Conservation (phyloP, 2,329 filamentous ascomycete genomes). For the Paraphoma sp. region DNA sequence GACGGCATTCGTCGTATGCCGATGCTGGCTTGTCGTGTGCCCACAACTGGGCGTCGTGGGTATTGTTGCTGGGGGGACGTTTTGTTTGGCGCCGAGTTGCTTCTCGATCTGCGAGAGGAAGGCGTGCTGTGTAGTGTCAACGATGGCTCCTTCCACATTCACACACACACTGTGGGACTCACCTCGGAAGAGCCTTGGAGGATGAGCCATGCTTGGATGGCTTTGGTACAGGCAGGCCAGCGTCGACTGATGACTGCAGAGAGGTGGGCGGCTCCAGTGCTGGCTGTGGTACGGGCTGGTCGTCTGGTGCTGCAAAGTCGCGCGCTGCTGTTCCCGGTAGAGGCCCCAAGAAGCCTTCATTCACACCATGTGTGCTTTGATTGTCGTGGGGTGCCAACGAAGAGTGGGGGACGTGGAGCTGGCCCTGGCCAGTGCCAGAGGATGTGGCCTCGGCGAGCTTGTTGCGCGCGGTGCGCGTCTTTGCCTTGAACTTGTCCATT, state of each 20-base stretch:
- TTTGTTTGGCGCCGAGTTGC: constrained; percentile 33
- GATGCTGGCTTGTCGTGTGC: constrained; percentile 43
- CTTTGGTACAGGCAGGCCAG: constrained; percentile 37
- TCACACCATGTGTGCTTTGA: constrained; percentile 38
- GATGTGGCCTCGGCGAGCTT: constrained; percentile 36
- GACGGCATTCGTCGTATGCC: constrained; percentile 45
- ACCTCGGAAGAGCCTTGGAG: constrained; percentile 28
- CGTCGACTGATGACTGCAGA: constrained; percentile 45
- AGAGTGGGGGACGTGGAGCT: constrained; percentile 37
- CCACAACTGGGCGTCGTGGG: constrained; percentile 28
- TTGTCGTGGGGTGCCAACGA: constrained; percentile 39
- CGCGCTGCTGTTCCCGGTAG: constrained; percentile 38
- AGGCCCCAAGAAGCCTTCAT: constrained; percentile 38
- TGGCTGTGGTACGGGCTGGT: constrained; percentile 26
- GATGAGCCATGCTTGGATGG: constrained; percentile 28
- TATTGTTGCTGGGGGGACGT: constrained; percentile 21
- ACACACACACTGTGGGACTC: constrained; percentile 1
- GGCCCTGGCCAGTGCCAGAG: constrained; percentile 31
- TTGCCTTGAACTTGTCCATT: constrained; percentile 45
- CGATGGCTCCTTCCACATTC: constrained; percentile 8
- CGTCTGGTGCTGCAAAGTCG: constrained; percentile 37
- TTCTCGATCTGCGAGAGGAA: constrained; percentile 29
- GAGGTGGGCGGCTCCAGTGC: constrained; percentile 41
- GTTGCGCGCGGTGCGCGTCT: constrained; percentile 44
- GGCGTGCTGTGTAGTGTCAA: constrained; percentile 25